Evolutionary conservation across 495 filamentous ascomycete species (phyloP).

Genomic region (Aspergillus sclerotioniger): DNA sequence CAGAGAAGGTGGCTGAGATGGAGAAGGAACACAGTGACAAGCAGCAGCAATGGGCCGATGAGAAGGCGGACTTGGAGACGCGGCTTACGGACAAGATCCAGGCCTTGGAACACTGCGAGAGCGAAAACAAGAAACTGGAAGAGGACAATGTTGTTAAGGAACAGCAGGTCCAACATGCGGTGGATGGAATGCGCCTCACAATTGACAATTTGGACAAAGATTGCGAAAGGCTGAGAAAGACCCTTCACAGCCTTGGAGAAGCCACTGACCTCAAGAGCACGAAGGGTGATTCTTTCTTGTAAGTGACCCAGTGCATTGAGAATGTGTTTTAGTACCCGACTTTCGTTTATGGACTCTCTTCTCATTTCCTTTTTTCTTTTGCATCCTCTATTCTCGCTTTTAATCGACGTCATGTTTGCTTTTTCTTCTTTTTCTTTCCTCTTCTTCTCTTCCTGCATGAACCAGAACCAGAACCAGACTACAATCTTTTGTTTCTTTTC

Average conservation of each 20-base stretch:
- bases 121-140: conserved; percentile 49
- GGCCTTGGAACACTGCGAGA: conserved; percentile 37
- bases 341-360: conserved; percentile 19
- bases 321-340: conserved; percentile 21
- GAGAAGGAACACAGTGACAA: conserved; percentile 35
- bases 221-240: conserved; percentile 56
- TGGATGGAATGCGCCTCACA: conserved; percentile 50
- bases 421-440: conserved; percentile 20
- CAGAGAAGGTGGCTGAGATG: conserved; percentile 39
- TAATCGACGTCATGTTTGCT: conserved; percentile 10
- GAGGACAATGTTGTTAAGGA: conserved; percentile 49
- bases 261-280: conserved; percentile 57
- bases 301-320: conserved; percentile 43
- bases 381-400: conserved; percentile 20
- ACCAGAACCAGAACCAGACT: conserved; percentile 14
- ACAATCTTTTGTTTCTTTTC: conserved; percentile 13
- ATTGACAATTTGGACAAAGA: conserved; percentile 54
- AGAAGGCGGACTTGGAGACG: conserved; percentile 33
- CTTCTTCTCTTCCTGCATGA: conserved; percentile 16
- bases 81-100: conserved; percentile 40
- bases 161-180: conserved; percentile 45
- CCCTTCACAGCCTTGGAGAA: conserved; percentile 57
- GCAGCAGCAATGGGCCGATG: conserved; percentile 37
- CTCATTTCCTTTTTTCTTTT: conserved; percentile 17
- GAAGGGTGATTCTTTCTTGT: conserved; percentile 63